Conservation (phyloP, 2,329 filamentous ascomycete species). For the Lasiodiplodia hormozganensis region DNA sequence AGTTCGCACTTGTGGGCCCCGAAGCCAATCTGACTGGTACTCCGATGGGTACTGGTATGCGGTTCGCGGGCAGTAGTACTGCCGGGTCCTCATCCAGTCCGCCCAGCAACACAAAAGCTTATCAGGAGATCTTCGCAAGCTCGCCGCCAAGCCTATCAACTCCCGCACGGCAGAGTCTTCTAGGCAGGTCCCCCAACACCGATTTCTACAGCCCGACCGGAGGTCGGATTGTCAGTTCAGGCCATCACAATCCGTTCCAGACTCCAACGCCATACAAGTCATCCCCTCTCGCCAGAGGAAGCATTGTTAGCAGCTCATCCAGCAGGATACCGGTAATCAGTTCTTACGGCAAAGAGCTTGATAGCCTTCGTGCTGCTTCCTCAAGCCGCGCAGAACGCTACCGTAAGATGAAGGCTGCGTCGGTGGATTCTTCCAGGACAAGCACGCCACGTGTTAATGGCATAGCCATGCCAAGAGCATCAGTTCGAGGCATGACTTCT, state of each 20-base stretch:
- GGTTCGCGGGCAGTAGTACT: slow-evolving; percentile 46
- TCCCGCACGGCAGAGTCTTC: slow-evolving; percentile 1
- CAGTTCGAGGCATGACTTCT: slow-evolving; percentile 3
- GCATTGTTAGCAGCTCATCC: slow-evolving; percentile 11
- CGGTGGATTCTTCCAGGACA: neutral
- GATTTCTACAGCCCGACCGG: neutral
- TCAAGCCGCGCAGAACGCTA: slow-evolving; percentile 7
- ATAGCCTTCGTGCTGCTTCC: slow-evolving; percentile 1
- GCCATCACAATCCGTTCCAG: neutral
- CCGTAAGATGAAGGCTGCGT: neutral
- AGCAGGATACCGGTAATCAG: neutral
- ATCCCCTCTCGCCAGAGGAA: slow-evolving; percentile 11
- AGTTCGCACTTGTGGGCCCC: slow-evolving; percentile 42
- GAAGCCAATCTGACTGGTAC: slow-evolving; percentile 48
- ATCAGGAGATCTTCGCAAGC: slow-evolving; percentile 5
- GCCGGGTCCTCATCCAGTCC: slow-evolving; percentile 2
- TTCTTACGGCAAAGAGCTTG: slow-evolving; percentile 15
- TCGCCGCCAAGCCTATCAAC: neutral
- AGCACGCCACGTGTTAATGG: neutral
- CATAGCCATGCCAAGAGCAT: neutral
- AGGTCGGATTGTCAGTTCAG: neutral
- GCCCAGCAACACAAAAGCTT: neutral
- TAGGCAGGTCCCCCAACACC: neutral
- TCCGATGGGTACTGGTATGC: slow-evolving; percentile 44
- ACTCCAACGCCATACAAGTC: neutral